Conservation (phyloP, 495 filamentous ascomycete species). For the Viridothelium virens region DNA sequence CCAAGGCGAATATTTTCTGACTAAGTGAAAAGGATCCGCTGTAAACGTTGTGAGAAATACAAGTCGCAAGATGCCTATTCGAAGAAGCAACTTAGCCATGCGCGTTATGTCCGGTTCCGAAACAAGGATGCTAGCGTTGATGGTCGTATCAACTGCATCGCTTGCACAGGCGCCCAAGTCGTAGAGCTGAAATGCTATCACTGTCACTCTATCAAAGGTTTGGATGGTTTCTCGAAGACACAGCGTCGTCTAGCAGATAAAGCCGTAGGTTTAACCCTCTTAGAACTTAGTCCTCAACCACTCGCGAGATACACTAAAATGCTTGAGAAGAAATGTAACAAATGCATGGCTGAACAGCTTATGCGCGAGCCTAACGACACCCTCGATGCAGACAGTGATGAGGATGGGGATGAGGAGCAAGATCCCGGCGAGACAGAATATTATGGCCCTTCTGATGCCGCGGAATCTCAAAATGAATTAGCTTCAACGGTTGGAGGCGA, state of each 20-base stretch:
- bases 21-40: slow-evolving; percentile 2
- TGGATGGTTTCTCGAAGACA: slow-evolving; percentile 17
- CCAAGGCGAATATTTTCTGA: no score
- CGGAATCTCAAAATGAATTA: background rate
- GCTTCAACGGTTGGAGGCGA: background rate
- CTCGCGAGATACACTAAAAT: background rate
- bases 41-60: slow-evolving; percentile 2
- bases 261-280: slow-evolving; percentile 4
- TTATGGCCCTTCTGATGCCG: background rate
- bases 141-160: slow-evolving; percentile 12
- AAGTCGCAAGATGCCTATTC: background rate
- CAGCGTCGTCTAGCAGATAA: slow-evolving; percentile 18
- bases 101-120: background rate
- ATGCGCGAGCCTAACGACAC: background rate
- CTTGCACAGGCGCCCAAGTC: slow-evolving; percentile 13
- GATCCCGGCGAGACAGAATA: background rate
- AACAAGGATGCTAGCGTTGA: background rate
- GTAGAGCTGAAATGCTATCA: slow-evolving; percentile 18
- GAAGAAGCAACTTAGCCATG: slow-evolving; percentile 1
- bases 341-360: background rate
- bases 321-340: background rate
- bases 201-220: slow-evolving; percentile 13
- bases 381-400: background rate
- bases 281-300: no score
- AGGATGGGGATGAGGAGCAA: background rate